Base-by-base conservation (phyloP, 2,329 filamentous ascomycete genomes). In the Cladosporium oxysporum region DNA sequence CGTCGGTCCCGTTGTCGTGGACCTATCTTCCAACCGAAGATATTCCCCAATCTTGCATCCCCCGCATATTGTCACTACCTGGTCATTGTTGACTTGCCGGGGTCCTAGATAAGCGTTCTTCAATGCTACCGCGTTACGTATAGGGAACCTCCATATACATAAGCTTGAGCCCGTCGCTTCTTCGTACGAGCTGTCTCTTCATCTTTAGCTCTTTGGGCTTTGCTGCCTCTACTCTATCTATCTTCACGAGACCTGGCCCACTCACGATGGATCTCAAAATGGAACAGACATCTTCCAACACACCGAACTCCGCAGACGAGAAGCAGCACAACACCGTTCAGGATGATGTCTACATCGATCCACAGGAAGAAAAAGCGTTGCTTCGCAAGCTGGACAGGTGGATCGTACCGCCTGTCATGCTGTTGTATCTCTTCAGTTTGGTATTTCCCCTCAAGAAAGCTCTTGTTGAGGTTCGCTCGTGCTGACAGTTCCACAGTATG, bases 341-440 rank as follows among this genome's bases (percentile, higher is more conserved):
- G 18, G 61, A 63, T 26, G 16, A 41, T 14, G 50, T 57, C 50
- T 57, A 60, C 50, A 76, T 85, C 21, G 83, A 85, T 66, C 76
- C 78, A 1, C 76, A 71, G 23, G 81, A 80, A 62, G 83, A 85
- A 70, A 75, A 72, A 59, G 80, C 77, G 63, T 74, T 85, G 2
- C 77, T 85, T 5, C 72, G 76, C 23, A 84, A 84, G 66, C 74
- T 85, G 12, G 83, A 85, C 64, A 53, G 80, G 3, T 78, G 78
- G 3, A 80, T 85, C 60, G 79, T 81, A 5, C 83, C 83, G 0
- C 55, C 55, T 29, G 83, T 87, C 66, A 85, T 85, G 80, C 73
- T 85, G 57, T 79, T 86, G 5, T 88, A 86, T 67, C 71, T 88
- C 23, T 79, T 80, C 87, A 49, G 86, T 88, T 73, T 79, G 85